phyloP scores from a whole-genome alignment of 495 filamentous ascomycete genomes.

The Immersiella caudata region DNA sequence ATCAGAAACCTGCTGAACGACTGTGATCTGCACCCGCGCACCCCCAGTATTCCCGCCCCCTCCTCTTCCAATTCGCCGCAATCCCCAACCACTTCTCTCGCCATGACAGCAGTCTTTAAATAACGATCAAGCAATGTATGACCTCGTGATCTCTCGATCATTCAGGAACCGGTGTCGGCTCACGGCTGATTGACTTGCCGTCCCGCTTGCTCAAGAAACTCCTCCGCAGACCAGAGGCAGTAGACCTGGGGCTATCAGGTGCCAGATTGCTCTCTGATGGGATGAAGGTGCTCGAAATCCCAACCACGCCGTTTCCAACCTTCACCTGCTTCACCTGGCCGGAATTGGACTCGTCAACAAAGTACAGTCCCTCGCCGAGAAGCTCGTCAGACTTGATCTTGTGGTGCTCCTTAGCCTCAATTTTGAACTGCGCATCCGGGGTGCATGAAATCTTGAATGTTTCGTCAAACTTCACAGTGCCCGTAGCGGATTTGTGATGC shows the following conservation, averaged over 20 bases:
- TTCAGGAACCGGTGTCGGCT: background rate
- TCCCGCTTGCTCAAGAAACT: constrained; percentile 60
- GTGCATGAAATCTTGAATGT: constrained; percentile 75
- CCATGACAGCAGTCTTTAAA: background rate
- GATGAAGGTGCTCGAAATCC: constrained; percentile 66
- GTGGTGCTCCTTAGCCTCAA: constrained; percentile 81
- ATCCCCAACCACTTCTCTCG: background rate
- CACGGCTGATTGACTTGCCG: background rate
- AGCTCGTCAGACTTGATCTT: constrained; percentile 78
- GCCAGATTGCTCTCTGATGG: constrained; percentile 35
- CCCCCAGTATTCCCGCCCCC: background rate
- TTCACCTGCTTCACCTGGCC: constrained; percentile 73
- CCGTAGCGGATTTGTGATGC: constrained; percentile 65
- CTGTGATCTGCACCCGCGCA: background rate
- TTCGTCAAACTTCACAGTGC: constrained; percentile 71
- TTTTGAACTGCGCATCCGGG: constrained; percentile 82
- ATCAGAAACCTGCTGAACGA: background rate
- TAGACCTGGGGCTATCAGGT: constrained; percentile 57
- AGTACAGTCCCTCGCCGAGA: constrained; percentile 84
- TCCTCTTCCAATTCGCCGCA: background rate
- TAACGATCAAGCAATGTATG: background rate
- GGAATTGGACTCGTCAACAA: constrained; percentile 78
- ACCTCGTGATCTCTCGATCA: background rate
- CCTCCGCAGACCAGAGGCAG: constrained; percentile 47
- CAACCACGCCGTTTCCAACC: constrained; percentile 68